Percentiles rank a stretch among this genome's conserved stretches.
Conservation (phyloP, 2,329 filamentous ascomycete species). For the Aspergillus uvarum region DNA sequence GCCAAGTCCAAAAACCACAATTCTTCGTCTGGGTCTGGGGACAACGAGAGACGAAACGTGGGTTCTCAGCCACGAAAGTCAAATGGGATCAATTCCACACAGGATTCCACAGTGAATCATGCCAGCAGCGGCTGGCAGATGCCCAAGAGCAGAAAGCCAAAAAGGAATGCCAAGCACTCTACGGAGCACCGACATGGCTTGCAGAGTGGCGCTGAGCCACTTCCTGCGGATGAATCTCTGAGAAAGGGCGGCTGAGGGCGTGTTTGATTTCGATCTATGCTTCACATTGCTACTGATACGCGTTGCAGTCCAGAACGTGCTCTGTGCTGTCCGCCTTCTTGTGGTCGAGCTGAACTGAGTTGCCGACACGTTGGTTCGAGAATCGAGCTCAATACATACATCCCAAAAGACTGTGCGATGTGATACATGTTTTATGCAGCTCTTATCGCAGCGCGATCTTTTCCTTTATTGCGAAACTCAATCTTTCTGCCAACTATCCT, state of each 20-base stretch:
- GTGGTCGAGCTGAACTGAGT: background rate
- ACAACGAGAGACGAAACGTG: constrained; percentile 32
- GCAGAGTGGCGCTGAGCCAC: constrained; percentile 35
- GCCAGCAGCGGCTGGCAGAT: constrained; percentile 43
- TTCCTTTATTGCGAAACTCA: constrained; percentile 4
- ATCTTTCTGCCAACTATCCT: constrained; percentile 8
- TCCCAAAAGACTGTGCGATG: background rate
- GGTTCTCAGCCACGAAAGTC: constrained; percentile 31
- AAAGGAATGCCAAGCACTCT: constrained; percentile 37
- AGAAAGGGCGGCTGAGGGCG: constrained; percentile 47
- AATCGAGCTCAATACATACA: background rate
- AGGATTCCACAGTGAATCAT: constrained; percentile 26
- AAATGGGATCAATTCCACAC: constrained; percentile 31
- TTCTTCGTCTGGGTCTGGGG: constrained; percentile 18
- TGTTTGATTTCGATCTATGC: background rate
- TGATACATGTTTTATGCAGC: constrained; percentile 14
- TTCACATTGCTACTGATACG: background rate
- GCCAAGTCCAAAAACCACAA: constrained; percentile 35
- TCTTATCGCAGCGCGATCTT: constrained; percentile 12
- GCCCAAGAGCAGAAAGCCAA: constrained; percentile 44
- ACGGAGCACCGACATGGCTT: constrained; percentile 32
- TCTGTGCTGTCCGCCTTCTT: background rate
- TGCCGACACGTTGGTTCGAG: background rate
- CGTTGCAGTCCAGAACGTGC: background rate
- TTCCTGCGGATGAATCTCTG: constrained; percentile 45